phyloP scores from a whole-genome alignment of 1,284 basidiomycete species.

The Fomitopsis pinicola region DNA sequence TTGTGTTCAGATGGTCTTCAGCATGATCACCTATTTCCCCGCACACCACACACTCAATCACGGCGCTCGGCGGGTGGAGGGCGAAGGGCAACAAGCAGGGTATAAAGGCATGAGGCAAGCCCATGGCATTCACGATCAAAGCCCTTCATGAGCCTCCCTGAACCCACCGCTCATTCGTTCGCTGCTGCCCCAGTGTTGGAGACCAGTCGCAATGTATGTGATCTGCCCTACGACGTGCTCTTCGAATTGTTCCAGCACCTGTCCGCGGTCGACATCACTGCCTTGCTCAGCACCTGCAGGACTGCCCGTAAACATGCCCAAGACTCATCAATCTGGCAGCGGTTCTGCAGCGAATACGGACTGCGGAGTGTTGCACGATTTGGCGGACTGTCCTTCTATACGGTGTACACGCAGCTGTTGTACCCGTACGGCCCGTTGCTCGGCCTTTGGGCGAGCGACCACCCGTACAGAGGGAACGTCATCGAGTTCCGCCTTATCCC shows the following conservation, averaged over 20 bases:
- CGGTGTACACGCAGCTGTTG: conserved; percentile 19
- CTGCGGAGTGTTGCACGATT: conserved; percentile 14
- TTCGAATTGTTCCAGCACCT: conserved; percentile 13
- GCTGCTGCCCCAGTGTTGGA: not conserved
- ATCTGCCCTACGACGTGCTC: conserved; percentile 19
- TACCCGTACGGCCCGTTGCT: conserved; percentile 19
- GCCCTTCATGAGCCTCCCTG: not conserved
- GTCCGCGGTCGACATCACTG: conserved; percentile 12
- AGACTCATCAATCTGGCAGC: conserved; percentile 19
- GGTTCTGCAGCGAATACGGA: conserved; percentile 13
- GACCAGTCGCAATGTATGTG: not conserved
- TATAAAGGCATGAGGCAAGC: not conserved
- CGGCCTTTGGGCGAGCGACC: conserved; percentile 24
- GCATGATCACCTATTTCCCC: conserved; percentile 1
- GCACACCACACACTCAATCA: not conserved
- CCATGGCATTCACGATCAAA: not conserved
- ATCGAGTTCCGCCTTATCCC: conserved; percentile 20
- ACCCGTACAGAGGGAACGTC: conserved; percentile 19
- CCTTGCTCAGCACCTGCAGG: conserved; percentile 18
- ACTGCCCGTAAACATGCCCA: conserved; percentile 9
- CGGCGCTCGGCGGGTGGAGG: not conserved
- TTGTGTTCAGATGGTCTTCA: not conserved
- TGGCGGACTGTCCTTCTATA: conserved; percentile 10
- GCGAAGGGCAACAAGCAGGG: not conserved
- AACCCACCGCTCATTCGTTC: not conserved